Percentiles rank a stretch among this genome's conserved stretches.
These are phyloP conservation scores for Fusarium metavorans DNA, from an alignment of 2,329 filamentous ascomycete genomes.

Conservation along the genomic window DNA sequence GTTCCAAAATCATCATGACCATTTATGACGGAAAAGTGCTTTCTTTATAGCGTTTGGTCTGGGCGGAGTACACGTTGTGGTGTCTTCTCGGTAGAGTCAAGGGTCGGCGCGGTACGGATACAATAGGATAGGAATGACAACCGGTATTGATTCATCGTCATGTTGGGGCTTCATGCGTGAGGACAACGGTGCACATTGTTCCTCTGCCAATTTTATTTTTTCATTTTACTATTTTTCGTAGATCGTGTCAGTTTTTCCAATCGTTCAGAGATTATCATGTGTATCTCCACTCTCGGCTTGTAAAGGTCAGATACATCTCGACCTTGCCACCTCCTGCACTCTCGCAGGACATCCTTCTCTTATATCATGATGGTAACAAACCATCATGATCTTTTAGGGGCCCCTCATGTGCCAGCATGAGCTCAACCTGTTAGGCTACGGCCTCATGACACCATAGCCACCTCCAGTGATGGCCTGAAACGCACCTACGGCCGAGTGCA, in stretches of 20 bases:
- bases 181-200: background rate
- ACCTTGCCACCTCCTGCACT: background rate
- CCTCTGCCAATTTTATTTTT: background rate
- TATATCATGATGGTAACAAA: background rate
- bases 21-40: background rate
- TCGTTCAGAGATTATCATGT: background rate
- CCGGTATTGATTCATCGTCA: background rate
- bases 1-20: constrained; percentile 1
- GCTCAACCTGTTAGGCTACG: background rate
- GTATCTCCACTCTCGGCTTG: background rate
- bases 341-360: background rate
- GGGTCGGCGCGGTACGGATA: background rate
- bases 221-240: background rate
- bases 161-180: background rate
- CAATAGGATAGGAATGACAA: background rate
- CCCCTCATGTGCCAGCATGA: constrained; percentile 4
- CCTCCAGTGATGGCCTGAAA: background rate
- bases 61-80: background rate
- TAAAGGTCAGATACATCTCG: background rate
- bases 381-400: background rate
- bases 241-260: background rate
- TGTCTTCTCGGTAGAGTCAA: background rate
- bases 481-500: background rate
- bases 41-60: background rate
- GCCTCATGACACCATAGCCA: background rate